A percentile compares a stretch with the other conserved stretches of the same genome.
Conservation (phyloP, 441 rosid genomes). For the Heliophila coronopifolia region DNA sequence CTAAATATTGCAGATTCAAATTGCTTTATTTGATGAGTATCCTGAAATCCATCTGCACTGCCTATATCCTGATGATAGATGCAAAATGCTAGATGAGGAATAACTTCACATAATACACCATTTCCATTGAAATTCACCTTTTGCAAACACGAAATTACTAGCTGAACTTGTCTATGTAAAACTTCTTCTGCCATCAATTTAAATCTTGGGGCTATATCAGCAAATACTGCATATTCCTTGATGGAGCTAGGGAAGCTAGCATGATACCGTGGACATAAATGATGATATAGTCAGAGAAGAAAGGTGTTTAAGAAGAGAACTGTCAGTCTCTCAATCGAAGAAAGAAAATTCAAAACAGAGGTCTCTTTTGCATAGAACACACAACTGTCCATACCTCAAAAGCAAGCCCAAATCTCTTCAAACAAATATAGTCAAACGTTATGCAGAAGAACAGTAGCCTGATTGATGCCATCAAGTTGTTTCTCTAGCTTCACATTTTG, state of each 20-base stretch:
- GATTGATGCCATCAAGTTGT: conserved; percentile 86
- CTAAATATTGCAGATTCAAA: conserved; percentile 86
- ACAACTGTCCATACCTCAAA: conserved; percentile 66
- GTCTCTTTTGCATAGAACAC: conserved; percentile 1
- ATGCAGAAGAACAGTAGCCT: conserved; percentile 87
- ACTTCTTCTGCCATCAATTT: conserved; percentile 75
- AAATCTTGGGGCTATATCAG: conserved; percentile 83
- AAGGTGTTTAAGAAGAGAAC: conserved; percentile 7
- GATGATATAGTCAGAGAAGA: conserved; percentile 8
- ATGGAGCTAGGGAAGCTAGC: conserved; percentile 68
- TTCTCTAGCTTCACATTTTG: conserved; percentile 67
- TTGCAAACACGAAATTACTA: conserved; percentile 61
- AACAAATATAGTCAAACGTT: conserved; percentile 82
- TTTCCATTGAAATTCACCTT: conserved; percentile 44
- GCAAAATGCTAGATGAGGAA: conserved; percentile 10
- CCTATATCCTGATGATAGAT: conserved; percentile 64
- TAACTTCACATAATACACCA: conserved; percentile 9
- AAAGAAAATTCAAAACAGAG: background rate
- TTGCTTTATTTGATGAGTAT: conserved; percentile 76
- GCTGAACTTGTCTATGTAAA: conserved; percentile 71
- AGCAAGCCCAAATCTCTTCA: conserved; percentile 80
- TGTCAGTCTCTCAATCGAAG: background rate
- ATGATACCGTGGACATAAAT: conserved; percentile 58
- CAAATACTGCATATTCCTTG: conserved; percentile 82
- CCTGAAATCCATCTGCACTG: conserved; percentile 90